These are phyloP conservation scores for Xylariaceae sp. DNA, from an alignment of 2,329 filamentous ascomycete genomes.

Conservation along the genomic window DNA sequence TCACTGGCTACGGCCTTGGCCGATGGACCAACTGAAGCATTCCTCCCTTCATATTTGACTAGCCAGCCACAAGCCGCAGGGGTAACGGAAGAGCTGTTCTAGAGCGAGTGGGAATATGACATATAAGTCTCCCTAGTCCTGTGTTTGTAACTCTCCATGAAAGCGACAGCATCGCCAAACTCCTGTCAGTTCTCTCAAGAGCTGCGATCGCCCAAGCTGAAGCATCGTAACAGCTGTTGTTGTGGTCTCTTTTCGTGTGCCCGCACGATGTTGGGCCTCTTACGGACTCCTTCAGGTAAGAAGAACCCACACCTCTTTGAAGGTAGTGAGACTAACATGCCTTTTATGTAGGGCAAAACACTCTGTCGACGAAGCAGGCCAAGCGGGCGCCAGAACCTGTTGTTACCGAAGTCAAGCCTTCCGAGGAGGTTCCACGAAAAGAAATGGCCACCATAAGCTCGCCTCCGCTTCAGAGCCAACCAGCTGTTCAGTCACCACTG, in stretches of 20 bases:
- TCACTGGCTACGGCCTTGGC: not conserved
- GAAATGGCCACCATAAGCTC: not conserved
- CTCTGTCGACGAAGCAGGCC: not conserved
- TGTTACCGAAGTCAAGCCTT: not conserved
- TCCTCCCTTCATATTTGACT: not conserved
- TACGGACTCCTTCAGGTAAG: slow-evolving; percentile 11
- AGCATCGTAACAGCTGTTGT: slow-evolving; percentile 9
- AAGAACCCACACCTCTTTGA: not conserved
- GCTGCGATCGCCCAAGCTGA: slow-evolving; percentile 15
- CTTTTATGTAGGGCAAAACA: not conserved
- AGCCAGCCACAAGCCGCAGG: not conserved
- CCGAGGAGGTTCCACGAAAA: not conserved
- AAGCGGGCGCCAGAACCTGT: slow-evolving; percentile 2
- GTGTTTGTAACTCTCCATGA: not conserved
- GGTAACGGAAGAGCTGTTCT: not conserved
- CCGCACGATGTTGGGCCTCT: slow-evolving; percentile 13
- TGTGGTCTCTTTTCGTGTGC: slow-evolving; percentile 5
- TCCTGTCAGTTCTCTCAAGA: slow-evolving; percentile 3
- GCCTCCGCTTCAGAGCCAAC: not conserved
- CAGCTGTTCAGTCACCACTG: slow-evolving; percentile 5
- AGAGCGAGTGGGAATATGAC: not conserved
- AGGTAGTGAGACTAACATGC: not conserved
- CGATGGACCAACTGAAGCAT: not conserved
- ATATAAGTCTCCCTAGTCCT: slow-evolving; percentile 1
- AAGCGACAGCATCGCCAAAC: not conserved